Conservation (phyloP, 345 rosid genomes). For the Syzygium aromaticum region DNA sequence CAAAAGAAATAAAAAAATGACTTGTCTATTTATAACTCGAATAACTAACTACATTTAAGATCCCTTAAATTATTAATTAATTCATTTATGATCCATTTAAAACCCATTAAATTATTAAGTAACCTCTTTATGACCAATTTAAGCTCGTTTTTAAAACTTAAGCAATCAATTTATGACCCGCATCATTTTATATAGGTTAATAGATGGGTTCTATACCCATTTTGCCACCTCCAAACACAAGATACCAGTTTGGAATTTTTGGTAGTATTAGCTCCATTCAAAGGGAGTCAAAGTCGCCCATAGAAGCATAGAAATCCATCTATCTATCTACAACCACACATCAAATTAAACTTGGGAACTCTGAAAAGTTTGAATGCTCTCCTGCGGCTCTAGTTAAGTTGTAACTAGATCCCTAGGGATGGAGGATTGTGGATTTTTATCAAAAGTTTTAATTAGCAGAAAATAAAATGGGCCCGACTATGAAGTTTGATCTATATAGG, state of each 20-base stretch:
- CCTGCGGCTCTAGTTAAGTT: background rate
- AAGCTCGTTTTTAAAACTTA: too few relatives aligned
- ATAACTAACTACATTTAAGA: too few relatives aligned
- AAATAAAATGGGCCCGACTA: background rate
- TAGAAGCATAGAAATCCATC: background rate
- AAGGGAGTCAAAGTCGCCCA: background rate
- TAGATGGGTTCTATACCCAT: too few relatives aligned
- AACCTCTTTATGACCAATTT: too few relatives aligned
- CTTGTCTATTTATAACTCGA: too few relatives aligned
- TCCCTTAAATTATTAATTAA: too few relatives aligned
- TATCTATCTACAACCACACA: background rate
- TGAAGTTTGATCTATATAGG: background rate
- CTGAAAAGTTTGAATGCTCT: background rate
- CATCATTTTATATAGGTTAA: too few relatives aligned
- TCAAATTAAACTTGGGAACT: background rate
- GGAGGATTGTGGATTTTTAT: background rate
- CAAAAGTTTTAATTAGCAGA: background rate
- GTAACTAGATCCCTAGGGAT: background rate
- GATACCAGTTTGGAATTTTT: background rate
- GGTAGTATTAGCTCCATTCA: fast-evolving
- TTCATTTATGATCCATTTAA: too few relatives aligned
- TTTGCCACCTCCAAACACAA: too few relatives aligned
- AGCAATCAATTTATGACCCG: too few relatives aligned
- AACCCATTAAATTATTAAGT: too few relatives aligned
- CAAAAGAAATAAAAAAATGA: too few relatives aligned